Conservation (phyloP, 305 asterid species). For the Withania somnifera region DNA sequence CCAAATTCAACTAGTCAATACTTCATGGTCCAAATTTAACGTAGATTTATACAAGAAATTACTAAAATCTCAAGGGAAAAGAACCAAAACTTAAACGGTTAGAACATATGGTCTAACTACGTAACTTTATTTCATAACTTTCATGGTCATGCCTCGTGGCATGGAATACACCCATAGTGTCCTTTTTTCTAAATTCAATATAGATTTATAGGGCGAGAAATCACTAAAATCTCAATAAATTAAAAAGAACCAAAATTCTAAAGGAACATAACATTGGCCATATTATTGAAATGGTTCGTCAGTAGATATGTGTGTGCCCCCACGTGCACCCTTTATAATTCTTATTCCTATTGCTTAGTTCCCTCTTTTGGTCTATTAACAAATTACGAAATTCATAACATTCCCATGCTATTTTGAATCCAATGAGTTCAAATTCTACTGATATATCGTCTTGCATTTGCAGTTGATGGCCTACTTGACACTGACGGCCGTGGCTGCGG, state of each 20-base stretch:
- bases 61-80: not conserved
- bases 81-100: not conserved
- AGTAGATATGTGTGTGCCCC: not conserved
- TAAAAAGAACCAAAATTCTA: not conserved
- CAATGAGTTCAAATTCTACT: not conserved
- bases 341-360: not conserved
- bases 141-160: not conserved
- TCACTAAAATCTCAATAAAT: not conserved
- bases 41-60: not conserved
- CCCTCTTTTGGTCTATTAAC: not conserved
- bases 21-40: not conserved
- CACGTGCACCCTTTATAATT: not conserved
- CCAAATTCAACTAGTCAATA: not conserved
- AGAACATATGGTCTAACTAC: not conserved
- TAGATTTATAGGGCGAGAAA: not conserved
- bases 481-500: slow-evolving; percentile 61
- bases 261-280: not conserved
- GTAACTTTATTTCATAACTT: not conserved
- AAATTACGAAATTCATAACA: not conserved
- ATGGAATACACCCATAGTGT: not conserved
- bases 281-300: not conserved
- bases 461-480: slow-evolving; percentile 74
- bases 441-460: not conserved
- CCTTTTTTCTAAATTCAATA: not conserved
- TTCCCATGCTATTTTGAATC: not conserved